Conservation (phyloP, 1,139 yeast species). For the Yamadazyma aaseri region DNA sequence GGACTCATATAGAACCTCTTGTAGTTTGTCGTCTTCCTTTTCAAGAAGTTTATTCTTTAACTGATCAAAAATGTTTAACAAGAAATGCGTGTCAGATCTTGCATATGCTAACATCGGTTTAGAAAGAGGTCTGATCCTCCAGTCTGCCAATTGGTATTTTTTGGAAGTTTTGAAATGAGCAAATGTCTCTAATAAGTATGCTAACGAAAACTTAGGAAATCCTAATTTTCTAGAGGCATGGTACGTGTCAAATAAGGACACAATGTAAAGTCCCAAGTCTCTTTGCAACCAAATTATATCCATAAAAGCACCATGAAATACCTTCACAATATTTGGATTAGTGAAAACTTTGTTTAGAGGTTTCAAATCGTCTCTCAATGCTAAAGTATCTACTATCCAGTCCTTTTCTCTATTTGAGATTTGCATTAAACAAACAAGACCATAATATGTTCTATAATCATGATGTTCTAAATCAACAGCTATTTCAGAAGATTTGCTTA, state of each 20-base stretch:
- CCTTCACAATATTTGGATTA: constrained; percentile 76
- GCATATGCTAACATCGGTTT: constrained; percentile 83
- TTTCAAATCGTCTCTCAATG: constrained; percentile 69
- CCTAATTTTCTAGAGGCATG: constrained; percentile 82
- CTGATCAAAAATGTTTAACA: constrained; percentile 76
- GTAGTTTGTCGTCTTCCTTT: constrained; percentile 20
- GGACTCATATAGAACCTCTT: constrained; percentile 69
- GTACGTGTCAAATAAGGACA: constrained; percentile 87
- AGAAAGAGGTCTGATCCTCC: constrained; percentile 90
- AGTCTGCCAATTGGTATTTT: constrained; percentile 93
- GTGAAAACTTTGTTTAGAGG: constrained; percentile 74
- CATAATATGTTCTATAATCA: constrained; percentile 85
- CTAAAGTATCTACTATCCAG: constrained; percentile 79
- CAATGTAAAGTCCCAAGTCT: constrained; percentile 89
- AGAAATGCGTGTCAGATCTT: constrained; percentile 90
- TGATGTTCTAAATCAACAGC: constrained; percentile 99
- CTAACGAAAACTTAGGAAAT: constrained; percentile 79
- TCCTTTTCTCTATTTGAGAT: constrained; percentile 78
- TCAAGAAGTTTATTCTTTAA: constrained; percentile 64
- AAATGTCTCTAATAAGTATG: constrained; percentile 75
- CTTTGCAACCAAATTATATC: constrained; percentile 97
- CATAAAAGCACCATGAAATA: constrained; percentile 95
- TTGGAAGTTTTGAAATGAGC: constrained; percentile 89
- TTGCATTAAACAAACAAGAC: constrained; percentile 92
- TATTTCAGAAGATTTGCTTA: constrained; percentile 56